A percentile compares a stretch with the other conserved stretches of the same genome.
Conservation (phyloP, 1,139 yeast species). For the Yamadazyma triangularis region DNA sequence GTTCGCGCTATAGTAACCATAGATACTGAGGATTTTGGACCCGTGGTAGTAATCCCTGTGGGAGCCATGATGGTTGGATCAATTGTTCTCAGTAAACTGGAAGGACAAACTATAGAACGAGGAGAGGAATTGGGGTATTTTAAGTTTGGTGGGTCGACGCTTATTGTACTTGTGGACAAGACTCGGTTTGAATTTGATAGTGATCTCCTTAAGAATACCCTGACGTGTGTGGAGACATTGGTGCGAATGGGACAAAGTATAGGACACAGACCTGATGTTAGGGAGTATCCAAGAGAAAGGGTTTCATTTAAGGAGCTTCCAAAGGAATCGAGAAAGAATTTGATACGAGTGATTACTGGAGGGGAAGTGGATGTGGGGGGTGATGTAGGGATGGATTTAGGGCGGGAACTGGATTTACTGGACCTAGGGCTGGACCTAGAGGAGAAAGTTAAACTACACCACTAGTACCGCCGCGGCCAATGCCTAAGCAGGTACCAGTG, state of each 20-base stretch:
- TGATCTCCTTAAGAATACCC: constrained; percentile 68
- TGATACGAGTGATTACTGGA: constrained; percentile 62
- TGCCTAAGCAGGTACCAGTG: too few species aligned
- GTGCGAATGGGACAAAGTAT: constrained; percentile 88
- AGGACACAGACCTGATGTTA: constrained; percentile 60
- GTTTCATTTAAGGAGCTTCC: constrained; percentile 45
- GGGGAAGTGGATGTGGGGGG: constrained; percentile 21
- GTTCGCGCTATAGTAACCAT: constrained; percentile 75
- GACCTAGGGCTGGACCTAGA: constrained; percentile 3
- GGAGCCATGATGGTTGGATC: constrained; percentile 99
- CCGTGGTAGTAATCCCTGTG: constrained; percentile 72
- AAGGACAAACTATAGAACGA: constrained; percentile 53
- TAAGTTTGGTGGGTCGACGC: constrained; percentile 93
- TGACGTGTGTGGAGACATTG: constrained; percentile 70
- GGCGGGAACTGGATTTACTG: constrained; percentile 1
- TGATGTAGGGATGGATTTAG: constrained; percentile 1
- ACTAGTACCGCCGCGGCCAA: too few species aligned
- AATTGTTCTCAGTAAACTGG: constrained; percentile 64
- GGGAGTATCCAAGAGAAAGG: constrained; percentile 48
- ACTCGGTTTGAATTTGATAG: constrained; percentile 54
- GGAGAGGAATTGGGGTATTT: constrained; percentile 92
- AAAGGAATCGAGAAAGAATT: constrained; percentile 45
- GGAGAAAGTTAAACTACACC: background rate
- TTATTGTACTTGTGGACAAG: constrained; percentile 50
- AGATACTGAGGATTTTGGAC: constrained; percentile 68